Conservation (phyloP, 345 rosid species). For the Arabidopsis suecica region DNA sequence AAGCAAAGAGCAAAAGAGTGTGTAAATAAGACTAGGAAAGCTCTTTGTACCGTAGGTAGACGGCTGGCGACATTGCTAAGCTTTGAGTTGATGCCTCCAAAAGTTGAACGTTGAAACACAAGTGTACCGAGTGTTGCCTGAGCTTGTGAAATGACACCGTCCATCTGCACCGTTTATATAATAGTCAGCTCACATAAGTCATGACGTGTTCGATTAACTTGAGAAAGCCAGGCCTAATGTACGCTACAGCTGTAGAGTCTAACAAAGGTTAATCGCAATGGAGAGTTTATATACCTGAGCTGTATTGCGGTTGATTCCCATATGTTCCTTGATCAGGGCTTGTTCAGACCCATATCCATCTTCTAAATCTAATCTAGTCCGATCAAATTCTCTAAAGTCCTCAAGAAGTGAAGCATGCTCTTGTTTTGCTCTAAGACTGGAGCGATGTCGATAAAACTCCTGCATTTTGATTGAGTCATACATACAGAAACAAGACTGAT, state of each 20-base stretch:
- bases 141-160: slow-evolving; percentile 94
- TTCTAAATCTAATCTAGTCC: slow-evolving; percentile 89
- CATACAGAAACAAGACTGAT: slow-evolving; percentile 9
- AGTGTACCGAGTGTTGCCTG: slow-evolving; percentile 91
- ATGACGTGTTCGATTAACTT: background rate
- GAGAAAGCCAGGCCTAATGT: background rate
- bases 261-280: background rate
- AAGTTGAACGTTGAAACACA: slow-evolving; percentile 85
- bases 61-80: slow-evolving; percentile 89
- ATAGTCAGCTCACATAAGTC: slow-evolving; percentile 11
- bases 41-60: slow-evolving; percentile 76
- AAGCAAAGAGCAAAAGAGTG: slow-evolving; percentile 4
- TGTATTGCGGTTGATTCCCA: slow-evolving; percentile 76
- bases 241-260: background rate
- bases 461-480: slow-evolving; percentile 55
- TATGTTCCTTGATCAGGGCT: slow-evolving; percentile 80
- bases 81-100: slow-evolving; percentile 95
- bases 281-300: slow-evolving; percentile 63
- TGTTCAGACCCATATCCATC: slow-evolving; percentile 82
- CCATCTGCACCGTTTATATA: slow-evolving; percentile 65
- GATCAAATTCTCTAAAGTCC: slow-evolving; percentile 95
- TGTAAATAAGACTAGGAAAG: background rate
- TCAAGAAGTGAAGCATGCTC: slow-evolving; percentile 96
- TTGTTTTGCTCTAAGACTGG: slow-evolving; percentile 88
- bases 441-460: slow-evolving; percentile 94